phyloP scores from a whole-genome alignment of 1,139 yeast species.

The Yamadazyma oceani region DNA sequence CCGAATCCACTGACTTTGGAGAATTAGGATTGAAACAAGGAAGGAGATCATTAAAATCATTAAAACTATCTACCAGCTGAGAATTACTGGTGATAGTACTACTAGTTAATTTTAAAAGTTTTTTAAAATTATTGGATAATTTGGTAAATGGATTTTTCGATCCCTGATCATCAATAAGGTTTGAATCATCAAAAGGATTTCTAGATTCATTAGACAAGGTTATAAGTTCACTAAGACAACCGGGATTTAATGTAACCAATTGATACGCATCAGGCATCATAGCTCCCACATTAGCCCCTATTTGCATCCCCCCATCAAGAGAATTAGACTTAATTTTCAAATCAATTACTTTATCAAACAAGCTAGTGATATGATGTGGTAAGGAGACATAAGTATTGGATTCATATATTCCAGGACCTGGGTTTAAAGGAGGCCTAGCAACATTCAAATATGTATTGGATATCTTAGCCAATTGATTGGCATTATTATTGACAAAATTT shows the following conservation, averaged over 20 bases:
- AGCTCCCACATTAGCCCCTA: slow-evolving; percentile 58
- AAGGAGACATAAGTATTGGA: slow-evolving; percentile 45
- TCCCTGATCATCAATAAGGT: slow-evolving; percentile 7
- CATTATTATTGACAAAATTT: slow-evolving; percentile 17
- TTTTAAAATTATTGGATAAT: slow-evolving; percentile 34
- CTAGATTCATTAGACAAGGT: slow-evolving; percentile 17
- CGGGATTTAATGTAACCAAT: slow-evolving; percentile 54
- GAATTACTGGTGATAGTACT: neutral
- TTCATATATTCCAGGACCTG: slow-evolving; percentile 25
- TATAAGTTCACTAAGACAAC: slow-evolving; percentile 41
- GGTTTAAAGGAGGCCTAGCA: slow-evolving; percentile 37
- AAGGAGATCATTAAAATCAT: slow-evolving; percentile 8
- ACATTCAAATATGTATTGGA: slow-evolving; percentile 35
- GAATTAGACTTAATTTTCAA: slow-evolving; percentile 26
- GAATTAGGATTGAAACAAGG: slow-evolving; percentile 4
- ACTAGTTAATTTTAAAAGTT: slow-evolving; percentile 22
- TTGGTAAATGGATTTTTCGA: slow-evolving; percentile 34
- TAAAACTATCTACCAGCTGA: neutral
- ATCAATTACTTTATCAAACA: slow-evolving; percentile 29
- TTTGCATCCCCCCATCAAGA: slow-evolving; percentile 49
- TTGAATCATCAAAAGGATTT: slow-evolving; percentile 9
- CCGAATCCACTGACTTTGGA: slow-evolving; percentile 1
- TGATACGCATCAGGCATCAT: slow-evolving; percentile 53
- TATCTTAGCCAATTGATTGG: slow-evolving; percentile 21
- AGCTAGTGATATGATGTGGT: slow-evolving; percentile 39